Evolutionary conservation across 2,329 filamentous ascomycete species (phyloP), one percentile per base, ranked within the genome.

Genomic region (Aspergillus uvarum): DNA sequence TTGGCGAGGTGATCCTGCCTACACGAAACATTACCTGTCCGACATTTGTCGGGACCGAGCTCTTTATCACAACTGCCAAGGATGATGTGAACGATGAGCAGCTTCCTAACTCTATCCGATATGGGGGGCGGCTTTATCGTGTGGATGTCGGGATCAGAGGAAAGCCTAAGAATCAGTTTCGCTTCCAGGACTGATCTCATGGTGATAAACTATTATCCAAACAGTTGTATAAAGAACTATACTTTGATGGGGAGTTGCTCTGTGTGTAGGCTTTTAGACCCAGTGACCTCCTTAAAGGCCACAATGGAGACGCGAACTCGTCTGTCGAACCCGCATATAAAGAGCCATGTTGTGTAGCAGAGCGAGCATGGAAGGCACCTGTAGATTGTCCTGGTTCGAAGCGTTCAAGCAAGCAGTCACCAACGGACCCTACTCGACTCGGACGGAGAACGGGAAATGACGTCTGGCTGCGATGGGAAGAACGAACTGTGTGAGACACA

Each of bases 11-110:
- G 64, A 82, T 80, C 58, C 79, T 96, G 65, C 92, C 92, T 4
- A 96, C 92, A 12, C 83, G 83, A 62, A 90, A 91, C 75, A 85
- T 91, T 64, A 95, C 91, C 7, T 96, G 92, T 76, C 86, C 89
- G 21, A 87, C 88, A 63, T 94, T 97, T 72, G 87, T 88, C 38
- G 92, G 90, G 8, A 84, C 82, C 11, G 81, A 86, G 70, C 80
- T 97, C 59, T 89, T 89, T 76, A 89, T 96, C 70, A 96, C 92
- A 21, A 90, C 86, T 58, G 91, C 91, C 5, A 87, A 88, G 70
- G 87, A 90, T 62, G 82, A 86, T 63, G 83, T 83, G 8, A 85
- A 87, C 50, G 87, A 87, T 50, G 81, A 84, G 21, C 59, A 57
- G 60, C 83, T 86, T 65, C 84, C 85, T 5, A 79, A 83, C 70